Evolutionary conservation across 805 yeast genomes (phyloP), one percentile per base, ranked within the genome.

Genomic region (Ogataea philodendri): DNA sequence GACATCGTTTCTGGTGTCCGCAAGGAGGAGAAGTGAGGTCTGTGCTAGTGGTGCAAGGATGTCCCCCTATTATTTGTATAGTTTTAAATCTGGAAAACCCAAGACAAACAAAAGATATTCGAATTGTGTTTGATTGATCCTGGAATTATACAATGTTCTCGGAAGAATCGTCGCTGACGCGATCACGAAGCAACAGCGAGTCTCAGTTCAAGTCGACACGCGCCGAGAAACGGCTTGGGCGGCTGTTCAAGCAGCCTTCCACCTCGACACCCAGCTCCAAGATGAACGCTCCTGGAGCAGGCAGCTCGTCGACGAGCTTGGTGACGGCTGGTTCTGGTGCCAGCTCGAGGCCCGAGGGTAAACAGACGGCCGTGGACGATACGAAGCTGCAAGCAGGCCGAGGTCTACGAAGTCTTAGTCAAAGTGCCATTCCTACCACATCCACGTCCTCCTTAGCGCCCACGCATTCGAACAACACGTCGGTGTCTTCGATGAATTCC

Each of bases 1-100:
- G 98, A 93, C 61, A 93, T 93, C 48, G 98, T 93, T 26, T 82
- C 95, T 62, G 98, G 97, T 49, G 94, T 88, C 18, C 81, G 96
- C 21, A 52, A 54, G 42, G 52, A 51, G 37, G 40, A 27, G 9
- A 35, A 49, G 25, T 41, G 27, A 26, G 24, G 16, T 22, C 13
- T 11, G n/a, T 16, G 10, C 25, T n/a, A 9, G 25, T 15, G 35
- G 35, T 36, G 40, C 23, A 26, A 10, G 35, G 40, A 16, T 31
- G 35, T 22, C 14, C 26, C 23, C 11, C 22, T 14, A 14, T 29
- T 30, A 15, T 18, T 30, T 25, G 7, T 34, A 9, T 17, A 26
- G 15, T 6, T 18, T 22, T n/a, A 18, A 5, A 15, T 13, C 24
- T 23, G 17, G 26, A 27, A 28, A 34, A 34, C 22, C 20, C 30